Conservation (phyloP, 768 basidiomycete species). For the Naganishia friedmannii region DNA sequence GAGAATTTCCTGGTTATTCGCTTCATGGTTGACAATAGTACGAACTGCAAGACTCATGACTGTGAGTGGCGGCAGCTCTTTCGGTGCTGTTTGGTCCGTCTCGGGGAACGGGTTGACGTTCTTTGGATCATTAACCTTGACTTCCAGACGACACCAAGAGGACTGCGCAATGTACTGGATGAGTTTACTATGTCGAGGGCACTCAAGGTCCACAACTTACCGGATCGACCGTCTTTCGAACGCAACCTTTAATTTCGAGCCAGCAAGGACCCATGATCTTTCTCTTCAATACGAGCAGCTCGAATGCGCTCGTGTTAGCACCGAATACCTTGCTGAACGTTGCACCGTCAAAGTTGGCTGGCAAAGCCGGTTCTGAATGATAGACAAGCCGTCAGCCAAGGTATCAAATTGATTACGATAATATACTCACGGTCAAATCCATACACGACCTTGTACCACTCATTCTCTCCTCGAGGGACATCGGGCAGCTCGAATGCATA, state of each 20-base stretch:
- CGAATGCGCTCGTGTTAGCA: conserved; percentile 87
- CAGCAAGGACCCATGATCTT: conserved; percentile 99
- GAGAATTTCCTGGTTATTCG: conserved; percentile 90
- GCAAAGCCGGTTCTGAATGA: conserved; percentile 69
- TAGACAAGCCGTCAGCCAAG: neutral
- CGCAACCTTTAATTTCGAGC: conserved; percentile 76
- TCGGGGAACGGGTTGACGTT: conserved; percentile 80
- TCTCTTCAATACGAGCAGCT: conserved; percentile 85
- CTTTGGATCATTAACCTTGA: conserved; percentile 76
- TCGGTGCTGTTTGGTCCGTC: conserved; percentile 65
- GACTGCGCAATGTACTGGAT: conserved; percentile 58
- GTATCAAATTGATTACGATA: neutral
- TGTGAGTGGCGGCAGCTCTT: conserved; percentile 81
- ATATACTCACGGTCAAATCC: conserved; percentile 69
- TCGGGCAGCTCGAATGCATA: conserved; percentile 88
- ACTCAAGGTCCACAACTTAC: conserved; percentile 56
- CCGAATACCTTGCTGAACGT: conserved; percentile 87
- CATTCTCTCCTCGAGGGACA: conserved; percentile 69
- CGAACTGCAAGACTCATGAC: conserved; percentile 83
- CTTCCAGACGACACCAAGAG: conserved; percentile 96
- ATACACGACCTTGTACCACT: conserved; percentile 93
- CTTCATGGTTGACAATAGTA: conserved; percentile 87
- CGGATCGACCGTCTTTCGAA: conserved; percentile 68
- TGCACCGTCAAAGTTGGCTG: conserved; percentile 68
- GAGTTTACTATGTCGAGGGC: too few species aligned